phyloP scores from a whole-genome alignment of 768 basidiomycete species.

The Amanita subjunquillea region DNA sequence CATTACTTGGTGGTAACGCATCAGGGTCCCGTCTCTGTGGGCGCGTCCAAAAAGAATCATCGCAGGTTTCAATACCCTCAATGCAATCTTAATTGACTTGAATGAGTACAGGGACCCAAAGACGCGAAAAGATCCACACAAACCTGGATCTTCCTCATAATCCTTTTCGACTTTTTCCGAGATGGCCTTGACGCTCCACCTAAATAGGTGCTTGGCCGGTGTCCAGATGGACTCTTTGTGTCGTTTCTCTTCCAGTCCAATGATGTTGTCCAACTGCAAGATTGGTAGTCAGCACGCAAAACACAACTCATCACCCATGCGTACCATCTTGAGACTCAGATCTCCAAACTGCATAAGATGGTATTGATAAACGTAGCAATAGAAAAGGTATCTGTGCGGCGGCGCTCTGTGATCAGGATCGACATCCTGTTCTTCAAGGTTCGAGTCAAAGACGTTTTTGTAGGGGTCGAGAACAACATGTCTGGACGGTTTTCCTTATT shows the following conservation, averaged over 20 bases:
- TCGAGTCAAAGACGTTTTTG: constrained; percentile 32
- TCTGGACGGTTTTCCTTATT: constrained; percentile 12
- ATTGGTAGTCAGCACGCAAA: not conserved
- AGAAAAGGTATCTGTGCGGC: constrained; percentile 61
- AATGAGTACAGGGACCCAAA: too few species aligned
- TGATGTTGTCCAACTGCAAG: constrained; percentile 48
- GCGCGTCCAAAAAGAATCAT: constrained; percentile 33
- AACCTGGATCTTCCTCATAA: constrained; percentile 70
- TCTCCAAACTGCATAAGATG: constrained; percentile 31
- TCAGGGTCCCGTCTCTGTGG: constrained; percentile 61
- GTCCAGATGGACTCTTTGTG: constrained; percentile 33
- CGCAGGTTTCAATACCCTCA: constrained; percentile 42
- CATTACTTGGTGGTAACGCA: constrained; percentile 57
- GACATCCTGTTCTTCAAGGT: constrained; percentile 7
- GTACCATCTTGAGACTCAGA: constrained; percentile 31
- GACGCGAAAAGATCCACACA: not conserved
- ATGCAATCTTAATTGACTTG: constrained; percentile 28
- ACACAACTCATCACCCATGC: constrained; percentile 3
- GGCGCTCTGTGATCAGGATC: constrained; percentile 28
- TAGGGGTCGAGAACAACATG: constrained; percentile 55
- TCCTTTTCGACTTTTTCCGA: constrained; percentile 31
- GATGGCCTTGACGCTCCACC: constrained; percentile 29
- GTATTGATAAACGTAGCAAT: constrained; percentile 67
- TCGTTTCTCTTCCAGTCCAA: constrained; percentile 40
- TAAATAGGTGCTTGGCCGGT: constrained; percentile 28